These are phyloP conservation scores for Coemansia sp. DNA, from an alignment of 192 early-diverging fungal species.

Conservation along the genomic window DNA sequence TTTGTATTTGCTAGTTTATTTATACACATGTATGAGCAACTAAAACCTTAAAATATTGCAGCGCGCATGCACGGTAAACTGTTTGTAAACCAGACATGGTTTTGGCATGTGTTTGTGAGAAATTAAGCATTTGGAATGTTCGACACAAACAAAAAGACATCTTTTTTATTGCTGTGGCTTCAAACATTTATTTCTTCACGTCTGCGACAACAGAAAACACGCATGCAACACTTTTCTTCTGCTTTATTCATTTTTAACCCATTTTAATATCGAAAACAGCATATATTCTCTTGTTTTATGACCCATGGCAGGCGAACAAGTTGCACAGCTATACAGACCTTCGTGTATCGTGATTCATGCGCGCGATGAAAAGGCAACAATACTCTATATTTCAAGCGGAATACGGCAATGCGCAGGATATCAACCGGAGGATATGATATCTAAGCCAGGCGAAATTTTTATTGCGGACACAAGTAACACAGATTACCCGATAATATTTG, in stretches of 20 bases:
- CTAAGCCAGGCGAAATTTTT: conserved; percentile 18
- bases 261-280: not conserved
- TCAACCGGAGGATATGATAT: conserved; percentile 24
- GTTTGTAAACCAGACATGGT: no score
- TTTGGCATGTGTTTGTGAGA: no score
- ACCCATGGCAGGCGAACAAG: not conserved
- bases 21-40: not conserved
- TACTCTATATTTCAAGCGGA: conserved; percentile 42
- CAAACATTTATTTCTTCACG: no score
- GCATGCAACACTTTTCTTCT: not conserved
- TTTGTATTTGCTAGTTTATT: not conserved
- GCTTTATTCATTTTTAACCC: not conserved
- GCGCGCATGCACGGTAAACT: no score
- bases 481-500: conserved; percentile 37
- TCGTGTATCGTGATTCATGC: conserved; percentile 40
- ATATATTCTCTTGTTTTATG: not conserved
- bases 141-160: no score
- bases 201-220: no score
- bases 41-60: not conserved
- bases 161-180: no score
- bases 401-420: conserved; percentile 36
- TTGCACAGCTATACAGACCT: not conserved
- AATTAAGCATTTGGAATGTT: no score
- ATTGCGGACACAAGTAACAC: conserved; percentile 30
- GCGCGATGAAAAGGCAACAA: conserved; percentile 25